Evolutionary conservation across 352 stramenopile species (phyloP).

Genomic region (Globisporangium solare): DNA sequence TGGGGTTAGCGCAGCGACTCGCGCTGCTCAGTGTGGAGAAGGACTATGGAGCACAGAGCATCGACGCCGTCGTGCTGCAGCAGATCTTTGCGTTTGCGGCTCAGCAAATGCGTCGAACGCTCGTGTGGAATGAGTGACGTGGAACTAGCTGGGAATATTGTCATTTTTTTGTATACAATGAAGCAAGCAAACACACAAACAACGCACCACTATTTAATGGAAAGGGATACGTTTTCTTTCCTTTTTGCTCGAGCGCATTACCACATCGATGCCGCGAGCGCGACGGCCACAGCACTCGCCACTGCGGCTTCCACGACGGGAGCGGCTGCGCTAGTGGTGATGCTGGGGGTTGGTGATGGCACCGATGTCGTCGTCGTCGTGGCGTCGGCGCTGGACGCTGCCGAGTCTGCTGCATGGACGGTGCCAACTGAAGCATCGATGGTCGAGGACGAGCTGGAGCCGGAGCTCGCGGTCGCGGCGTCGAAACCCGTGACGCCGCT

Average conservation of each 20-base stretch:
- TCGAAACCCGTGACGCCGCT: conserved; percentile 18
- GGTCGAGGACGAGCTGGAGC: background rate
- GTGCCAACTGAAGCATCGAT: conserved; percentile 7
- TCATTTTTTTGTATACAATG: background rate
- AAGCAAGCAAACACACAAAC: background rate
- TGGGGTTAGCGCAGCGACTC: conserved; percentile 16
- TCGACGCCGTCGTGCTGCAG: conserved; percentile 27
- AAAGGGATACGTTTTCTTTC: too few relatives aligned
- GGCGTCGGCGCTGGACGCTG: background rate
- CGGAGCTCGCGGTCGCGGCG: background rate
- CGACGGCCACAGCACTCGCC: background rate
- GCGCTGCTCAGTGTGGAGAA: conserved; percentile 22
- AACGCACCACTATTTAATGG: too few relatives aligned
- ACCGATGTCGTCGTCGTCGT: background rate
- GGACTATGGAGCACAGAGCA: conserved; percentile 1
- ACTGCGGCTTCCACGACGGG: background rate
- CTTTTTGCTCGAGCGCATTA: background rate
- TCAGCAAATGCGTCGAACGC: conserved; percentile 16
- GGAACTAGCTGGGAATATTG: background rate
- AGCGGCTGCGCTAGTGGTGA: background rate
- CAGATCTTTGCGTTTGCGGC: conserved; percentile 28
- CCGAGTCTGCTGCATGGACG: conserved; percentile 6
- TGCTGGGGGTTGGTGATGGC: conserved; percentile 1
- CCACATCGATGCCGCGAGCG: background rate
- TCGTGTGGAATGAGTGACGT: conserved; percentile 31